Evolutionary conservation across 768 basidiomycete genomes (phyloP).

Genomic region (Lactarius vividus): DNA sequence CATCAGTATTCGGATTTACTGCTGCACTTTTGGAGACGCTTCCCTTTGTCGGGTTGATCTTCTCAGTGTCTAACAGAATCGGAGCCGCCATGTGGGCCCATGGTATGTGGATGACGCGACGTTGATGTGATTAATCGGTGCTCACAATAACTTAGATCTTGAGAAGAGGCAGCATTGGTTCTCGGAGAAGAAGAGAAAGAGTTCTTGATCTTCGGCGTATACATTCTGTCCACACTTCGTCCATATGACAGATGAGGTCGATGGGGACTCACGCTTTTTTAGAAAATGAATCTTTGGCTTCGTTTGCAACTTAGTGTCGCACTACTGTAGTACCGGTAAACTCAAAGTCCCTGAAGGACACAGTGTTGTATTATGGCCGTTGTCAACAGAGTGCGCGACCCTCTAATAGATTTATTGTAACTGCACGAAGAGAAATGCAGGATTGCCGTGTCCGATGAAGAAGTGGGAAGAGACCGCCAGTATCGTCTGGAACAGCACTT

Average conservation of each 20-base stretch:
- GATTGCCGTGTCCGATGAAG: too few species aligned
- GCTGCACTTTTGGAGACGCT: conserved; percentile 80
- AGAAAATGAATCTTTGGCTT: background rate
- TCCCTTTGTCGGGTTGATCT: conserved; percentile 77
- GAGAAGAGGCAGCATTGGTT: conserved; percentile 57
- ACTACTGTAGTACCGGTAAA: background rate
- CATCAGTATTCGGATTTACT: conserved; percentile 76
- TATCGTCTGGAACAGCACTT: too few species aligned
- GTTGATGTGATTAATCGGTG: background rate
- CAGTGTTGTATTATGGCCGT: background rate
- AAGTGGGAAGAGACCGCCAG: too few species aligned
- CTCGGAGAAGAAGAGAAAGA: conserved; percentile 33
- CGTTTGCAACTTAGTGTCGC: background rate
- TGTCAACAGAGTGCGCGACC: background rate
- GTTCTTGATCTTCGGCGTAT: background rate
- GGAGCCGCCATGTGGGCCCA: conserved; percentile 96
- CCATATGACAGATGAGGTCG: background rate
- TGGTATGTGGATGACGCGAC: conserved; percentile 42
- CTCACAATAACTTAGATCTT: conserved; percentile 42
- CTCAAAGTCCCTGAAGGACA: background rate
- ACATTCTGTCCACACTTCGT: background rate
- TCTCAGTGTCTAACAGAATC: conserved; percentile 82
- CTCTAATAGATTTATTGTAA: background rate
- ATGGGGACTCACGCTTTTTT: background rate
- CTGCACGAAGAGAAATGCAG: background rate